Base-by-base conservation (phyloP, 179 eudicot species). In the Silene coronaria region DNA sequence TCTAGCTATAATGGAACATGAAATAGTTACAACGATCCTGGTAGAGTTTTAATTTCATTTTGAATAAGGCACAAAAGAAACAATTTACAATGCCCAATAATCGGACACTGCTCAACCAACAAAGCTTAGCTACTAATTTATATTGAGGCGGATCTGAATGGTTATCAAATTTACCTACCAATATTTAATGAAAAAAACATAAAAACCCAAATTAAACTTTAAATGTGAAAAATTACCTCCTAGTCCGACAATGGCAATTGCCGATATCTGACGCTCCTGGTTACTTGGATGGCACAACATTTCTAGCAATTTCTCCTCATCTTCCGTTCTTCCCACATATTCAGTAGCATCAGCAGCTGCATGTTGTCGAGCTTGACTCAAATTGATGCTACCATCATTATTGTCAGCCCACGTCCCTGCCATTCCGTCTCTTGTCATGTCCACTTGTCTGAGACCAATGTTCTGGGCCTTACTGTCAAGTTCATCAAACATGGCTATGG, bases 171-270 rank as follows among this genome's bases (percentile, higher is more conserved):
- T 51, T 53, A 53, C 21, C 19, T 53, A 53, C 21, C 58, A 4
- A 53, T 53, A 53, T 53, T 53, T 53, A 2, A 53, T 53, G 9
- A 42, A 17, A 14, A 53, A 53, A 53, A 16, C 6, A 7, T 53
- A 60, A 60, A 10, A 0, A 4, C 11, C 30, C 27, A 60, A 60
- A 24, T 60, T 24, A 24, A 60, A 60, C 30, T 60, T 60, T 60
- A 23, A 17, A 51, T 23, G 65, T 9, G 8, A 21, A 38, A 17
- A 58, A 30, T 73, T 60, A 73, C 76, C 76, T 22, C 76, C 76
- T 59, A 80, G 71, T 13, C 86, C 86, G 16, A 80, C 67, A 46
- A 83, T 83, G 38, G 79, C 81, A 0, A 80, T 10, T 1, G 63
- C 65, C 2, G 76, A 60, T 17, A 79, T 42, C n/a, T n/a, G 70